Evolutionary conservation across 371 early-diverging fungal species (phyloP), one percentile per base, ranked within the genome.

Genomic region (Mortierella sp.): DNA sequence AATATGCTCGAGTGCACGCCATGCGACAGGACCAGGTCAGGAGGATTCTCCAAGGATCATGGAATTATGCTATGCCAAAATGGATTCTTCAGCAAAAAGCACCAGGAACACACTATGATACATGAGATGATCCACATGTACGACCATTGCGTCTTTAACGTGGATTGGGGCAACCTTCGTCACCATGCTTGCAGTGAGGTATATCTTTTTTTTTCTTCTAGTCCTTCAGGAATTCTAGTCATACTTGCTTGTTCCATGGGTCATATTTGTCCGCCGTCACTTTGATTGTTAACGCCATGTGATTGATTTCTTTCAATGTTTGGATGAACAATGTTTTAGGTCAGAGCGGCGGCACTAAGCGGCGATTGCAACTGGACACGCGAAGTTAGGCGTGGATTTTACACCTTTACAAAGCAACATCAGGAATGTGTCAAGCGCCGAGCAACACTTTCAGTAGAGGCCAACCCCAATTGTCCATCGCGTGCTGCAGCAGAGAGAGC

Each of bases 111-210:
- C 52, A 96, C 97, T 0, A 92, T 98, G 89, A 95, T 94, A 3
- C 98, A 98, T 83, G 98, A 98, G 84, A 93, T 97, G 89, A 88
- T 98, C n/a, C 98, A 98, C 84, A 96, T 97, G 67, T 97, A 93
- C 81, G 98, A 98, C 76, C 91, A 95, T 75, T 93, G 91, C 71
- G 90, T 91, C 70, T 94, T 94, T 75, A 91, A 94, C 57, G 86
- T 96, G 8, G 92, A 96, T 70, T 95, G 95, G 95, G 86, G 84
- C 66, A 94, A 96, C 75, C 86, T 94, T 66, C 89, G 91, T 51
- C 97, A 98, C 78, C 94, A 95, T 75, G 98, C 98, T 2, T 98
- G 99, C 81, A 90, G 96, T 32, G 97, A 95, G 78, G 90, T 92
- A 87, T 49, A 24, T 47, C 2, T 39, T 18, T 12, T 12, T 39